Percentiles rank a stretch among this genome's conserved stretches.
phyloP scores from a whole-genome alignment of 768 basidiomycete genomes.

The Myochromella boudieri region DNA sequence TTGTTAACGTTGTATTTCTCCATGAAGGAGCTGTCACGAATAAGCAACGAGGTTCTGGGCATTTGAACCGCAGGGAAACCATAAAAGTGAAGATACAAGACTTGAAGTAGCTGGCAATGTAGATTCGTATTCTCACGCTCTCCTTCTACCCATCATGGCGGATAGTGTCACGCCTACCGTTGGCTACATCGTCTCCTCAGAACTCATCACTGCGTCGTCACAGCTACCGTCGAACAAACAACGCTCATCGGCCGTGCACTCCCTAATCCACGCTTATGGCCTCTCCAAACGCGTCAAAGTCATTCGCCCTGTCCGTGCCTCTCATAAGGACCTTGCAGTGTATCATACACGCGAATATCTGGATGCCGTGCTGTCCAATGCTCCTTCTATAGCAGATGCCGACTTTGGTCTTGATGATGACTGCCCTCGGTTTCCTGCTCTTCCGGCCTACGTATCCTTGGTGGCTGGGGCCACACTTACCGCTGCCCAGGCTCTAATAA shows the following conservation, averaged over 20 bases:
- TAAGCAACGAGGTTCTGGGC: too few species aligned
- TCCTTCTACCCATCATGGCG: too few species aligned
- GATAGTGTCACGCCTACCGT: too few species aligned
- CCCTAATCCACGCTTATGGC: conserved; percentile 53
- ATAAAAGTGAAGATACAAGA: too few species aligned
- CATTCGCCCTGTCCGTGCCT: conserved; percentile 55
- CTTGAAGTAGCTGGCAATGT: too few species aligned
- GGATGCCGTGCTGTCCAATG: conserved; percentile 47
- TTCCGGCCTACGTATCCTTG: conserved; percentile 66
- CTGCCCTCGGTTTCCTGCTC: conserved; percentile 73
- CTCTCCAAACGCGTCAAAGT: conserved; percentile 41
- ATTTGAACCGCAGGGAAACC: too few species aligned
- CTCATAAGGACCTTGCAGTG: conserved; percentile 50
- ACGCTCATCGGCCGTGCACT: conserved; percentile 66
- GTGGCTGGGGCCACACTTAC: conserved; percentile 80
- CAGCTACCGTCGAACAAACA: conserved; percentile 70
- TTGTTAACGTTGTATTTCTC: too few species aligned
- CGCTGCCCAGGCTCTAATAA: conserved; percentile 61
- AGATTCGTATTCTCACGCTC: too few species aligned
- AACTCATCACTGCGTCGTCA: conserved; percentile 54
- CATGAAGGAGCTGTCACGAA: too few species aligned
- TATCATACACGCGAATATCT: conserved; percentile 79
- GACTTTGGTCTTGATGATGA: conserved; percentile 49
- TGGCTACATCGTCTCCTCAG: conserved; percentile 57
- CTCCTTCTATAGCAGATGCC: conserved; percentile 7